Conservation (phyloP, 441 rosid genomes). For the Gossypium trilobum region DNA sequence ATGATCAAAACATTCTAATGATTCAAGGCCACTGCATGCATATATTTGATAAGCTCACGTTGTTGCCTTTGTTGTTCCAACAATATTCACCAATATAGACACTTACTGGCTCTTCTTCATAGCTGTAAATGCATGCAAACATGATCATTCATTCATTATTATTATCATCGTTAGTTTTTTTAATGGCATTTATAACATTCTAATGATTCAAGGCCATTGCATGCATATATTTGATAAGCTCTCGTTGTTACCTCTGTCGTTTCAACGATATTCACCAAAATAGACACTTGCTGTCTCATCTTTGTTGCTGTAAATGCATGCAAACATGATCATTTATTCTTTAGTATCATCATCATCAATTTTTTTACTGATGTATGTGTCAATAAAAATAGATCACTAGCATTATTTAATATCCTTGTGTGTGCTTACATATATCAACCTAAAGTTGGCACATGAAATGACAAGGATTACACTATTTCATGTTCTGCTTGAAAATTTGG, state of each 20-base stretch:
- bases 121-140: not conserved
- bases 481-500: not conserved
- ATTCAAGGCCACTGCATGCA: not conserved
- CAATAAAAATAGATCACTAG: not conserved
- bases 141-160: not conserved
- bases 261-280: not conserved
- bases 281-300: not conserved
- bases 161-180: too few species aligned
- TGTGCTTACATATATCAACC: not conserved
- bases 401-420: not conserved
- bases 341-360: not conserved
- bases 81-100: not conserved
- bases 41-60: not conserved
- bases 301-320: not conserved
- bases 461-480: not conserved
- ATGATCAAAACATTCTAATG: not conserved
- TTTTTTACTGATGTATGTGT: not conserved
- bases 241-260: not conserved
- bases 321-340: not conserved
- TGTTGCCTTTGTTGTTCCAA: not conserved
- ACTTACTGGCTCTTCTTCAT: not conserved
- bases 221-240: not conserved
- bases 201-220: not conserved
- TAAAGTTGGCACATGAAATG: not conserved
- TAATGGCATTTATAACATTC: not conserved